Percentiles rank a stretch among this genome's conserved stretches.
phyloP scores from a whole-genome alignment of 345 rosid genomes.

The Eucalyptus grandis region DNA sequence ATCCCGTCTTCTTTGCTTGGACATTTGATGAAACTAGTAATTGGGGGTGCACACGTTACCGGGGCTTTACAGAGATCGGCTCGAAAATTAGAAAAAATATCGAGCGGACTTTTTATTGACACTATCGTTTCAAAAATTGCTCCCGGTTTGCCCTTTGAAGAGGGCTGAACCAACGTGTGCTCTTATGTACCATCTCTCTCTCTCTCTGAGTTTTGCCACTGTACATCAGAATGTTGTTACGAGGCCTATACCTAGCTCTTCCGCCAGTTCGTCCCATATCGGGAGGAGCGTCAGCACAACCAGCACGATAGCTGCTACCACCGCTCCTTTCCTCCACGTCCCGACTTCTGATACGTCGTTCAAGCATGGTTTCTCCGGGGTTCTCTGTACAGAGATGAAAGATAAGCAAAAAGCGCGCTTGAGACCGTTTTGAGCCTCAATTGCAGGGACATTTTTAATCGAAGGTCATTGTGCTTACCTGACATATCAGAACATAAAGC shows the following conservation, averaged over 20 bases:
- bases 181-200: background rate
- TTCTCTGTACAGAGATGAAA: slow-evolving; percentile 33
- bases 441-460: background rate
- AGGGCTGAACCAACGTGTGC: background rate
- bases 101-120: background rate
- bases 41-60: background rate
- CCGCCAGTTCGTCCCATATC: slow-evolving; percentile 90
- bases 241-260: slow-evolving; percentile 91
- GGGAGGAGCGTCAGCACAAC: slow-evolving; percentile 77
- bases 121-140: background rate
- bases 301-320: slow-evolving; percentile 33
- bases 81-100: background rate
- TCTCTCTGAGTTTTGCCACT: background rate
- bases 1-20: background rate
- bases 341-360: slow-evolving; percentile 93
- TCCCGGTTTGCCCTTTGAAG: background rate
- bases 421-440: background rate
- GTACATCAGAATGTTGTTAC: slow-evolving; percentile 44
- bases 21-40: background rate
- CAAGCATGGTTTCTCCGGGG: slow-evolving; percentile 83
- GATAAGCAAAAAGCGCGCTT: background rate
- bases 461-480: slow-evolving; percentile 29
- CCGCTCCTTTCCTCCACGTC: slow-evolving; percentile 75
- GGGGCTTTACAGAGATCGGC: background rate
- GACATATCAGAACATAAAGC: slow-evolving; percentile 80